phyloP scores from a whole-genome alignment of 129 eudicot genomes.

The Tanacetum coccineum region DNA sequence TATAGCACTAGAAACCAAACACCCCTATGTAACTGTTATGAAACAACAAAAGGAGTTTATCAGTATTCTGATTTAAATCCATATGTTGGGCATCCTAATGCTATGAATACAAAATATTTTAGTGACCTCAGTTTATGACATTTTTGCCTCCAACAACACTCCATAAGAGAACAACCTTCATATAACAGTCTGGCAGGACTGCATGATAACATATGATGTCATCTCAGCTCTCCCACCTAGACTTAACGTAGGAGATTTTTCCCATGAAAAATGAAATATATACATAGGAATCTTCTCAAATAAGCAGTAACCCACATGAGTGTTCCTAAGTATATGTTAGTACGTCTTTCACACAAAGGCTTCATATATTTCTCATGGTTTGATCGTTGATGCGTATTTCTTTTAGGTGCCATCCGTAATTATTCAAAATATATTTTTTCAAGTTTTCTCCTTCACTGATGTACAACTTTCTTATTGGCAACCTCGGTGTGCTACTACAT shows the following conservation, averaged over 20 bases:
- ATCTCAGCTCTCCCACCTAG: slow-evolving; percentile 74
- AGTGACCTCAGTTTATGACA: no score
- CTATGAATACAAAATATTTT: no score
- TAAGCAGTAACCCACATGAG: slow-evolving; percentile 56
- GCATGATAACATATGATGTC: slow-evolving; percentile 71
- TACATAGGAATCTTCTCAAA: slow-evolving; percentile 84
- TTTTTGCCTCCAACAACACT: no score
- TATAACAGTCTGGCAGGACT: slow-evolving; percentile 55
- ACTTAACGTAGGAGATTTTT: slow-evolving; percentile 58
- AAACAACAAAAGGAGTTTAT: no score
- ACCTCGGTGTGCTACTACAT: slow-evolving; percentile 51
- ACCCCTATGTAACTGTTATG: no score
- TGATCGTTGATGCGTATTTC: no score
- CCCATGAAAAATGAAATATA: slow-evolving; percentile 67
- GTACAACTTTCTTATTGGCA: background rate
- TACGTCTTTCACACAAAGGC: background rate
- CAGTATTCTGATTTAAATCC: no score
- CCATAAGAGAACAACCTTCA: slow-evolving; percentile 53
- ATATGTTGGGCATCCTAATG: no score
- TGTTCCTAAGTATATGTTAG: background rate
- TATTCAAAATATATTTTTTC: background rate
- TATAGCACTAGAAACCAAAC: no score
- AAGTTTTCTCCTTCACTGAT: background rate
- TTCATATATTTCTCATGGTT: no score
- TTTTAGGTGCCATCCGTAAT: background rate